phyloP scores from a whole-genome alignment of 139 green algal species.

The Mesostigma viride region DNA sequence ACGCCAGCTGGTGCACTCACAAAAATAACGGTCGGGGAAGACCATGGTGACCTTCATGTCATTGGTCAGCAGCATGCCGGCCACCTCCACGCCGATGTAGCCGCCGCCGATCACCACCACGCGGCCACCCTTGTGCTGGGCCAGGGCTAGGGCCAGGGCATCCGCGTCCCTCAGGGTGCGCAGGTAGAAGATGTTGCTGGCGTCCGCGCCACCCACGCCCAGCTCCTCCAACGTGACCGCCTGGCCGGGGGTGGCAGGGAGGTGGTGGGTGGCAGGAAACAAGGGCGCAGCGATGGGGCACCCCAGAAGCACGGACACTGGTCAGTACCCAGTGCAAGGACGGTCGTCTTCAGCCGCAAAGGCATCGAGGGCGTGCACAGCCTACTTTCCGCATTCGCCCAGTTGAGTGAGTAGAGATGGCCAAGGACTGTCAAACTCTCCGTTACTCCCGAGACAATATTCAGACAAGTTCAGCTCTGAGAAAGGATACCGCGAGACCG shows the following conservation, averaged over 20 bases:
- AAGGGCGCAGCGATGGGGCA: no score
- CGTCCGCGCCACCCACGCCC: constrained; percentile 53
- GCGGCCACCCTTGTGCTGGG: constrained; percentile 3
- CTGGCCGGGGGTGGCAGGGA: constrained; percentile 28
- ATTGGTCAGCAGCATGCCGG: constrained; percentile 49
- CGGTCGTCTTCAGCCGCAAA: no score
- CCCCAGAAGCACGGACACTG: no score
- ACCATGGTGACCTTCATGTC: constrained; percentile 70
- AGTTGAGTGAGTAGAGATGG: no score
- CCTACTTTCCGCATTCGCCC: no score
- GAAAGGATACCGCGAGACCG: no score
- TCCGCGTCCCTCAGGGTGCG: constrained; percentile 70
- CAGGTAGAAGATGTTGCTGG: constrained; percentile 65
- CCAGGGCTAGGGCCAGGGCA: constrained; percentile 49
- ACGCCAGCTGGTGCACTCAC: constrained; percentile 15
- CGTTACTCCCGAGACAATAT: no score
- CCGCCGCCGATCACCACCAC: constrained; percentile 63
- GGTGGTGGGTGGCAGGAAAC: no score
- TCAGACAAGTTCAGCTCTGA: no score
- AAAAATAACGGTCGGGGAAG: constrained; percentile 58
- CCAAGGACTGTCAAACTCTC: no score
- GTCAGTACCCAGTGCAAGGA: no score
- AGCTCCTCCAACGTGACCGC: constrained; percentile 58
- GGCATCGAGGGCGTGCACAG: no score
- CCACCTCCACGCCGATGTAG: constrained; percentile 78